A percentile compares a stretch with the other conserved stretches of the same genome.
These are phyloP conservation scores for Gossypium schwendimanii DNA, from an alignment of 441 rosid genomes.

Conservation along the genomic window DNA sequence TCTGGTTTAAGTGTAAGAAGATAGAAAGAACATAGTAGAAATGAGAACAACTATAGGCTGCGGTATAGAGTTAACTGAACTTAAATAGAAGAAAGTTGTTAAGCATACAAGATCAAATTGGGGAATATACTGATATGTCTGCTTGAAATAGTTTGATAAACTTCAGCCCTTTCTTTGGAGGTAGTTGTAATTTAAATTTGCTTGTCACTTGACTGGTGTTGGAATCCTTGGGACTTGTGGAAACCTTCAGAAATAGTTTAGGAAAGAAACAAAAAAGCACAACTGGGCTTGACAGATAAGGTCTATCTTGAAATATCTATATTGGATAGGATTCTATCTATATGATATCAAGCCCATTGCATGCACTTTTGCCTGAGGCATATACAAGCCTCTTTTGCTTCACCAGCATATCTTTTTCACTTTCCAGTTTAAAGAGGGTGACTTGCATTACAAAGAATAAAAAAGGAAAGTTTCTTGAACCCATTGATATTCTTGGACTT, in stretches of 20 bases:
- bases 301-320: not conserved
- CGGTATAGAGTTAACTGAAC: not conserved
- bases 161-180: not conserved
- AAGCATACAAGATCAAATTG: not conserved
- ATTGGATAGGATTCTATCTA: not conserved
- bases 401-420: not conserved
- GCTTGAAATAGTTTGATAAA: not conserved
- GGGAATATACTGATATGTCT: not conserved
- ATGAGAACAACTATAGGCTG: not conserved
- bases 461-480: not conserved
- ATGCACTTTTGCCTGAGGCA: not conserved
- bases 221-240: not conserved
- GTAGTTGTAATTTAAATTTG: not conserved
- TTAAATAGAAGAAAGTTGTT: not conserved
- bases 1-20: not conserved
- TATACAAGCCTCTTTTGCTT: conserved; percentile 3
- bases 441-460: not conserved
- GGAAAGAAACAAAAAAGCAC: not conserved
- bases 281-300: not conserved
- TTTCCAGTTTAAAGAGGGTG: not conserved
- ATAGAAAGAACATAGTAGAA: not conserved
- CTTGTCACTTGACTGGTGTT: not conserved
- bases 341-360: not conserved
- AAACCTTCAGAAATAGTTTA: conserved; percentile 4
- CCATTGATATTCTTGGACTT: not conserved